These are phyloP conservation scores for Clarkia xantiana DNA, from an alignment of 345 rosid species.

Conservation along the genomic window DNA sequence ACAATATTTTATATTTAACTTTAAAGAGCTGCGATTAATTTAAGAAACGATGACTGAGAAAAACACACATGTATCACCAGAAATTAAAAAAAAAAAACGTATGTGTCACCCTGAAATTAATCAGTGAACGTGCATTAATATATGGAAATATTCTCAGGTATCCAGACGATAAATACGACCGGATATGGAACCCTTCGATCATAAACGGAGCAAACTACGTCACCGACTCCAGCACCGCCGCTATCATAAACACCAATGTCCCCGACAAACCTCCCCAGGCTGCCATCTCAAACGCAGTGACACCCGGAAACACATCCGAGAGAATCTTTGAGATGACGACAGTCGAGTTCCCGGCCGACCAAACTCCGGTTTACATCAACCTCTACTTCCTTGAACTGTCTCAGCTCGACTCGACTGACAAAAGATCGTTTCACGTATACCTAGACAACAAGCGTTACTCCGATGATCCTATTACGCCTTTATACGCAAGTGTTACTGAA, in stretches of 20 bases:
- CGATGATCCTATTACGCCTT: not conserved
- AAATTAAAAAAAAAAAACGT: too few species aligned
- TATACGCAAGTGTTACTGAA: not conserved
- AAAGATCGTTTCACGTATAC: too few species aligned
- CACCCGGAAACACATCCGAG: not conserved
- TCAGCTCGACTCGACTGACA: not conserved
- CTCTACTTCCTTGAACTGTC: not conserved
- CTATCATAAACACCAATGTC: too few species aligned
- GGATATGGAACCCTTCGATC: not conserved
- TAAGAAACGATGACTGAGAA: too few species aligned
- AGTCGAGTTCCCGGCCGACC: not conserved
- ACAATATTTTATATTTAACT: not conserved
- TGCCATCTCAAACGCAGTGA: not conserved
- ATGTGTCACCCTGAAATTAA: too few species aligned
- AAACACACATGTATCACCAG: too few species aligned
- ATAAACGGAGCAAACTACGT: not conserved
- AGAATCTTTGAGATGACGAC: not conserved
- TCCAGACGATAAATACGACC: not conserved
- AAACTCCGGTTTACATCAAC: not conserved
- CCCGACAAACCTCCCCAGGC: not conserved
- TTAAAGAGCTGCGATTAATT: too few species aligned
- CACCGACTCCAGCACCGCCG: not conserved
- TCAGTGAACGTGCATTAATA: too few species aligned
- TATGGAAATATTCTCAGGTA: too few species aligned
- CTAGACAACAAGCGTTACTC: not conserved